A percentile compares a stretch with the other conserved stretches of the same genome.
These are phyloP conservation scores for Ascosphaera acerosa DNA, from an alignment of 2,329 filamentous ascomycete species.

Conservation along the genomic window DNA sequence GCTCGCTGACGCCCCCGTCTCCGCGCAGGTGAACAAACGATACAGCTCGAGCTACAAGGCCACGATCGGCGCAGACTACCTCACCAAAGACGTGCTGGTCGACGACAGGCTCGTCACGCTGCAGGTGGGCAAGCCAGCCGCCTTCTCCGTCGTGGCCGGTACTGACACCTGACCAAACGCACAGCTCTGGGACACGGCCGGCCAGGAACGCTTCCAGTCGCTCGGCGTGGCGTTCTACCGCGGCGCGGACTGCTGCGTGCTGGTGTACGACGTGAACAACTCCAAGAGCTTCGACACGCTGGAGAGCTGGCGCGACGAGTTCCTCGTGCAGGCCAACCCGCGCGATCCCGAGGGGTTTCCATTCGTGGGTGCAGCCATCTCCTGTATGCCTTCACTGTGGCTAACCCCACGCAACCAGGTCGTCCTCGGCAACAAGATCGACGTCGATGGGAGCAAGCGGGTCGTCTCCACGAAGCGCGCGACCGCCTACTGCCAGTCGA, in stretches of 20 bases:
- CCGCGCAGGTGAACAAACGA: constrained; percentile 86
- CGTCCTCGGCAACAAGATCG: constrained; percentile 95
- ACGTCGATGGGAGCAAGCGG: constrained; percentile 86
- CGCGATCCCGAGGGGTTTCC: constrained; percentile 94
- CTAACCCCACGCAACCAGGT: no score
- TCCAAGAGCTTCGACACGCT: constrained; percentile 92
- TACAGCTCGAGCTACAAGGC: constrained; percentile 99
- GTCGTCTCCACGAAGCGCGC: constrained; percentile 92
- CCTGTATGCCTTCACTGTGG: no score
- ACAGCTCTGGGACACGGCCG: constrained; percentile 95
- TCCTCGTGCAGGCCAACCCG: constrained; percentile 94
- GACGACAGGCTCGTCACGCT: background rate
- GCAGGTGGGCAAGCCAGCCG: background rate
- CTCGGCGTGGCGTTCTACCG: constrained; percentile 96
- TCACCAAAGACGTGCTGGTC: constrained; percentile 62
- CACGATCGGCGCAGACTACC: constrained; percentile 96
- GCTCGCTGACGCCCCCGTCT: constrained; percentile 3
- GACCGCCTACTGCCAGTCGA: constrained; percentile 94
- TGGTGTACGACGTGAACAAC: constrained; percentile 96
- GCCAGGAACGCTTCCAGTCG: constrained; percentile 90
- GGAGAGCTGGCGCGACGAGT: constrained; percentile 99
- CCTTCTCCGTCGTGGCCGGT: background rate
- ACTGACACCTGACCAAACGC: constrained; percentile 1
- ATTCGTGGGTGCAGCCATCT: constrained; percentile 76
- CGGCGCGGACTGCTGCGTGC: constrained; percentile 90